Base-by-base conservation (phyloP, 306 rosid genomes). In the Spatholobus suberectus region DNA sequence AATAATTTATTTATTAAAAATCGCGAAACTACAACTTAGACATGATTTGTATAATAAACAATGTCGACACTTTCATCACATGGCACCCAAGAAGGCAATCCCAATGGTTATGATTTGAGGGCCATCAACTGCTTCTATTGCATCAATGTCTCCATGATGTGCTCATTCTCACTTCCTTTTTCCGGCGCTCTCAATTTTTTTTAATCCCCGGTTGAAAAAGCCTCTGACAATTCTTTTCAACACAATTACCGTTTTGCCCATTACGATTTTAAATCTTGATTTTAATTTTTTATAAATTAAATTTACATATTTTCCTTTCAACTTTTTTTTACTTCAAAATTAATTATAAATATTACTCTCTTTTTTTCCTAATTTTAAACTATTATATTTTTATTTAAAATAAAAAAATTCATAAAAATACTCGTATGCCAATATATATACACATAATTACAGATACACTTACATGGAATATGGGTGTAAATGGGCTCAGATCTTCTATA, bases 51-150 rank as follows among this genome's bases (percentile, higher is more conserved):
- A 34, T 8, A 12, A 13, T 8, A 44, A 47, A 23, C 11, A 17
- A 80, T 82, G 86, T 82, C 82, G 86, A 76, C 82, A 79, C 49
- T n/a, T 79, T 55, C 4, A 37, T 18, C 32, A 26, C 57, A 69
- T 40, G 32, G 5, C 20, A n/a, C 49, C 35, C 1, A n/a, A 79
- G 35, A 40, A 10, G 43, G 46, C 46, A 69, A 26, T 0, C 20
- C n/a, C 8, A 8, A 69, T 17, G 20, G 47, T 4, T 8, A n/a
- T 3, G n/a, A 6, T 27, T 68, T n/a, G 26, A 6, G 5, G 13
- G 21, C n/a, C 47, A 7, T 11, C 11, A 27, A 12, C 5, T 55
- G 4, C 24, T 6, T 57, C 26, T 5, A 15, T 51, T 26, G 21
- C 14, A 23, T 2, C 21, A 2, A 69, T 83, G 86, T 68, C 82